Evolutionary conservation across 2,329 filamentous ascomycete genomes (phyloP), one percentile per base, ranked within the genome.

Genomic region (Coniella lustricola): DNA sequence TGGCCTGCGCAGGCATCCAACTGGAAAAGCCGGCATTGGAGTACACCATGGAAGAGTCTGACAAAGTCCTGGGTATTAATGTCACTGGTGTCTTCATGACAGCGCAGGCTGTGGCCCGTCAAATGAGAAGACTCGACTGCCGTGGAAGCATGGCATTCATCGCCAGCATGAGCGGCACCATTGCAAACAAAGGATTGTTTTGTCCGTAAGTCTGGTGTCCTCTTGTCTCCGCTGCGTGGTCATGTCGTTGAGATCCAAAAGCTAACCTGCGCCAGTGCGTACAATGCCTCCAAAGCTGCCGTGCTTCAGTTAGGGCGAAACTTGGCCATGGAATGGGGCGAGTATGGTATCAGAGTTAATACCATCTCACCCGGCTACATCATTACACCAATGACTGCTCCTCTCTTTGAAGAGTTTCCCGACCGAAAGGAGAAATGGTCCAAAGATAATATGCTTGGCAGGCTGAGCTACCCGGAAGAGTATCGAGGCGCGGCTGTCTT

Each of bases 31-130:
- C 87, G 0, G 89, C 90, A 1, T 72, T 95, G 47, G 88, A 95
- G 42, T 94, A 95, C 62, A 77, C 79, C 20, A 80, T 85, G 18
- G 75, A 84, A 61, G 85, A 88, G 62, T 81, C 81, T 62, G 81
- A 90, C 63, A 78, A 82, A 65, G 87, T 95, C 73, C 76, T 95
- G 66, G 79, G 85, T 59, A 84, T 91, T 60, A 94, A 96, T 67
- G 75, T 95, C 57, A 93, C 82, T n/a, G 90, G 90, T 12, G 82
- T 77, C 22, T 87, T 89, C 68, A 81, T 90, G 77, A 94, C 88
- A 54, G 88, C 89, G 21, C 87, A 91, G 71, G 88, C 88, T 17
- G 87, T 88, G n/a, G 90, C 90, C 31, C 77, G 83, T 48, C 85
- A 93, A 63, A 82, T 87, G 76, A 69, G 81, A 18, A 73, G 74